Evolutionary conservation across 192 early-diverging fungal species (phyloP).

Genomic region (Lobosporangium transversale): DNA sequence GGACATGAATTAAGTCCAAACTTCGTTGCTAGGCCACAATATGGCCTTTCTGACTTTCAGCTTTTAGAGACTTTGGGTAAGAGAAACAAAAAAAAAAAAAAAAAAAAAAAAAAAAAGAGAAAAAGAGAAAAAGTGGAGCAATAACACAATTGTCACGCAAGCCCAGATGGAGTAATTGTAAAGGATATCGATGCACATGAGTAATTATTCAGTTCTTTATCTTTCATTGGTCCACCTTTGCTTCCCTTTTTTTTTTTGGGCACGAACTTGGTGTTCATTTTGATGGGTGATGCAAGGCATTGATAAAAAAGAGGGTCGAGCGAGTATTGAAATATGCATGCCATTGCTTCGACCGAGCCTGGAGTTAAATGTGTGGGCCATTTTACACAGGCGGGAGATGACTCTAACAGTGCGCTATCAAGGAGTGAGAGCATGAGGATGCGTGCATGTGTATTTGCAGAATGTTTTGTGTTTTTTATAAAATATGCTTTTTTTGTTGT

Average conservation of each 20-base stretch:
- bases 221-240: too few relatives aligned
- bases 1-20: conserved; percentile 12
- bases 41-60: conserved; percentile 59
- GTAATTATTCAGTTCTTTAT: too few relatives aligned
- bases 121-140: neutral
- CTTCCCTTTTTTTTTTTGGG: neutral
- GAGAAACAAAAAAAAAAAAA: neutral
- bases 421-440: conserved; percentile 3
- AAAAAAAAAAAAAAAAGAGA: conserved; percentile 1
- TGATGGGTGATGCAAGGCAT: conserved; percentile 10
- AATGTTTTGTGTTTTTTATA: conserved; percentile 6
- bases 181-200: too few relatives aligned
- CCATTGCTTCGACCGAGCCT: neutral
- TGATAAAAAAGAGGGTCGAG: conserved; percentile 9
- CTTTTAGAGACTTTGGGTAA: conserved; percentile 64
- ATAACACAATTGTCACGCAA: too few relatives aligned
- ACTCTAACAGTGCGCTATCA: neutral
- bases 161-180: too few relatives aligned
- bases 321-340: conserved; percentile 11
- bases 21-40: conserved; percentile 26
- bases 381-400: neutral
- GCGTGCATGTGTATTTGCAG: conserved; percentile 4
- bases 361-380: neutral
- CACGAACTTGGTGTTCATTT: conserved; percentile 3
- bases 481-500: neutral